A percentile compares a stretch with the other conserved stretches of the same genome.
These are phyloP conservation scores for Begonia peltatifolia DNA, from an alignment of 306 rosid species.

Conservation along the genomic window DNA sequence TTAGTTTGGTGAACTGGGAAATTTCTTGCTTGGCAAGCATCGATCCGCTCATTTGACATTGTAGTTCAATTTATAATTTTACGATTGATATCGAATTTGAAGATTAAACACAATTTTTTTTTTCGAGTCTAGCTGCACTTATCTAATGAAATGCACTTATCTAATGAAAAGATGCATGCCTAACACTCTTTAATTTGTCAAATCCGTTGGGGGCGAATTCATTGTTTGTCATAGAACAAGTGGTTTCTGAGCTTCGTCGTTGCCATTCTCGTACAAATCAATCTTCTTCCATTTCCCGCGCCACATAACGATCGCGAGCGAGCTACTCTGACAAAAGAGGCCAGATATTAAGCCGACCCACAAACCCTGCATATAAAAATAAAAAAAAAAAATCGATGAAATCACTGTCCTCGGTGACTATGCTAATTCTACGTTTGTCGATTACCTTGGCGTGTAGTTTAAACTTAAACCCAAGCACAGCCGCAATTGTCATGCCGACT, in stretches of 20 bases:
- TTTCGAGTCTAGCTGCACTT: too few relatives aligned
- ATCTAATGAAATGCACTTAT: too few relatives aligned
- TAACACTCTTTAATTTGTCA: too few relatives aligned
- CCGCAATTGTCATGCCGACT: constrained; percentile 49
- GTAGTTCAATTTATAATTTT: too few relatives aligned
- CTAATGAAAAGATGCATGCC: too few relatives aligned
- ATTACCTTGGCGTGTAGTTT: constrained; percentile 47
- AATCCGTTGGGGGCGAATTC: too few relatives aligned
- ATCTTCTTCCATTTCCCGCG: constrained; percentile 34
- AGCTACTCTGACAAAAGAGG: constrained; percentile 31
- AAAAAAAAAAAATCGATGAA: neutral
- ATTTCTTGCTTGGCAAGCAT: too few relatives aligned
- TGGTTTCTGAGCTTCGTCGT: constrained; percentile 2
- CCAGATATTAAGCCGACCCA: constrained; percentile 76
- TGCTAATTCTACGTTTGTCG: neutral
- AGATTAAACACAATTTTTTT: too few relatives aligned
- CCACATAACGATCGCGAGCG: constrained; percentile 28
- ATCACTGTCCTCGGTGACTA: neutral
- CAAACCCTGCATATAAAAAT: constrained; percentile 40
- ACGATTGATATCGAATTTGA: too few relatives aligned
- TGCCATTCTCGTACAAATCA: constrained; percentile 4
- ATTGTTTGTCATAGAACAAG: constrained; percentile 1
- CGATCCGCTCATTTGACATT: too few relatives aligned
- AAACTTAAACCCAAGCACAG: constrained; percentile 45
- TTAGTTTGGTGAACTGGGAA: too few relatives aligned